Conservation (phyloP, 2,329 filamentous ascomycete genomes). For the Graphiopsis chlorocephala region DNA sequence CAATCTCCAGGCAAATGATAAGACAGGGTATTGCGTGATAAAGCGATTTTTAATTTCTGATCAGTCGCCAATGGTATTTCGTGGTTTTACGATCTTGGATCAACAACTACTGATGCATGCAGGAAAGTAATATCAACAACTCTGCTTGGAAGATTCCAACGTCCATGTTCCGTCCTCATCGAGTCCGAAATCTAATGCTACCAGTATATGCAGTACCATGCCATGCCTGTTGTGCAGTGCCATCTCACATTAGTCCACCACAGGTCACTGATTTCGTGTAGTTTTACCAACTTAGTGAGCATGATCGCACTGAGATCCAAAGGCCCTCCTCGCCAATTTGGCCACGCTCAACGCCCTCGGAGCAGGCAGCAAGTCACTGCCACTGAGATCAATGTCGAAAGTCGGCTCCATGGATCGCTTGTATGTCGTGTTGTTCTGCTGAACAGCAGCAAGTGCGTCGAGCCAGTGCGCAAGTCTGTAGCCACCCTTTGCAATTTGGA, state of each 20-base stretch:
- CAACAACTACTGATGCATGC: not conserved
- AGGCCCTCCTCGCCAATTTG: constrained; percentile 25
- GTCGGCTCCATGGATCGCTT: constrained; percentile 16
- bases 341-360: constrained; percentile 22
- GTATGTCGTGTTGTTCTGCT: constrained; percentile 12
- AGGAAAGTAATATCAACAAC: not conserved
- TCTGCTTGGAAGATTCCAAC: not conserved
- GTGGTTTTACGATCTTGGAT: not conserved
- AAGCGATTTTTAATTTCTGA: not conserved
- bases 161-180: not conserved
- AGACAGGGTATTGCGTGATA: not conserved
- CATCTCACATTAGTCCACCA: not conserved
- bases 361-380: constrained; percentile 20
- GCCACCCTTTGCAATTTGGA: constrained; percentile 45
- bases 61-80: not conserved
- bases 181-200: not conserved
- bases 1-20: not conserved
- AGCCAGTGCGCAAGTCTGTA: constrained; percentile 38
- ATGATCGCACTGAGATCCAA: constrained; percentile 26
- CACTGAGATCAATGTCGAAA: constrained; percentile 17
- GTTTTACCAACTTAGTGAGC: not conserved
- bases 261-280: not conserved
- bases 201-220: not conserved
- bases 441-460: constrained; percentile 28
- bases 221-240: not conserved